Base-by-base conservation (phyloP, 2,329 filamentous ascomycete species). In the Colletotrichum orbiculare region DNA sequence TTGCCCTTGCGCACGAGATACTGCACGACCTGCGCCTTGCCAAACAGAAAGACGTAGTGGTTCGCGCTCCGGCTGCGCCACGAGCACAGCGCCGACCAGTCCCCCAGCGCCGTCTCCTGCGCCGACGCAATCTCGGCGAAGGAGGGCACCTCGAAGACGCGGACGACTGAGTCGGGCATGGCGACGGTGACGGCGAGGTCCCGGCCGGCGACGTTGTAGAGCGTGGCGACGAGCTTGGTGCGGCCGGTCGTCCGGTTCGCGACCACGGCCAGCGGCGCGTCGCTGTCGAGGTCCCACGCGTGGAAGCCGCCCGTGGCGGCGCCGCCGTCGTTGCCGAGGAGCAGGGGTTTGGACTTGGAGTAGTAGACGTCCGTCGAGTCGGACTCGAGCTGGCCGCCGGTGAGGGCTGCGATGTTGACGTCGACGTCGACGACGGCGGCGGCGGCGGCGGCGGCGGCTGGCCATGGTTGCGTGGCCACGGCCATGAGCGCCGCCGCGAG, bases 61-160 rank as follows among this genome's bases (percentile, higher is more conserved):
- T 80, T 78, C 2, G 76, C 77, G 15, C 75, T 79, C 15, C 69
- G 69, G 56, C 77, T 81, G 66, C 74, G 79, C 81, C 80, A 83
- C 9, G 75, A 71, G 68, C 82, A 84, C 6, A 83, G 68, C 1
- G 81, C 77, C 12, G 81, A 82, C 79, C 81, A 83, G 67, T 83
- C 81, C 0, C 82, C 81, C 12, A 82, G 70, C 2, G 76, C 72
- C 33, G 72, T 77, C 10, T 74, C 72, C 42, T 73, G 66, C 4
- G 76, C 75, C 6, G 70, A 69, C 6, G 75, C 70, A 15, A 77
- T 60, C 60, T 77, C 73, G 50, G 74, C 69, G 4, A 77, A 63
- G 2, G 68, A 70, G 2, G 71, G 71, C 6, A 76, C 69, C 48
- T 80, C 75, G 54, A 78, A 83, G 2, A 78, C 69, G 8, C 80